Evolutionary conservation across 352 stramenopile species (phyloP).

Genomic region (Peronospora tabacina): DNA sequence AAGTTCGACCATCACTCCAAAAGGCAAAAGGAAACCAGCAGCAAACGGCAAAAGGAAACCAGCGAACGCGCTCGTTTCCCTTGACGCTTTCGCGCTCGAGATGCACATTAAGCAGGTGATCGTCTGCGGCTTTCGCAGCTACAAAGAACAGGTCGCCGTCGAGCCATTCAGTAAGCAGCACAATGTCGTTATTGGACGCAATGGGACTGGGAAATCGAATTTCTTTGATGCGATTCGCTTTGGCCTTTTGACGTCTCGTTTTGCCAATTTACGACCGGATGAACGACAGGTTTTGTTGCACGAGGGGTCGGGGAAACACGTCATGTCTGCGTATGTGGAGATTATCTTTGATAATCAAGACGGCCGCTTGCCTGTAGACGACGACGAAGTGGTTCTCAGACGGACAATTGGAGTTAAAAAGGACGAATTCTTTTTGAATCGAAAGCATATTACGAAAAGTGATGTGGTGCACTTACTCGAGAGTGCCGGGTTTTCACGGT

Average conservation of each 20-base stretch:
- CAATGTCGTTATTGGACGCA: slow-evolving; percentile 98
- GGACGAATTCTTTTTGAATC: slow-evolving; percentile 99
- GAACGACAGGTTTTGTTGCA: slow-evolving; percentile 93
- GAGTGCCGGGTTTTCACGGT: slow-evolving; percentile 97
- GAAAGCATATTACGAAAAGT: slow-evolving; percentile 95
- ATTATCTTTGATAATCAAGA: slow-evolving; percentile 99
- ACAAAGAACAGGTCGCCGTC: slow-evolving; percentile 87
- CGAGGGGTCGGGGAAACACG: slow-evolving; percentile 90
- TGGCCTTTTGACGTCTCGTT: slow-evolving; percentile 90
- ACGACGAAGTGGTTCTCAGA: slow-evolving; percentile 91
- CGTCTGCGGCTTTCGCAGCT: slow-evolving; percentile 92
- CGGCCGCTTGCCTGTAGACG: slow-evolving; percentile 88
- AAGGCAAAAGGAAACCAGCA: no score
- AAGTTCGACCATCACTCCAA: not conserved
- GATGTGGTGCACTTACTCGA: slow-evolving; percentile 98
- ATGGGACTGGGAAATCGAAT: slow-evolving; percentile 96
- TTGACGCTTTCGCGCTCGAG: not conserved
- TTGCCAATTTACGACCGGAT: slow-evolving; percentile 88
- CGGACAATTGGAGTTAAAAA: slow-evolving; percentile 99
- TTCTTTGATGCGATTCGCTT: slow-evolving; percentile 99
- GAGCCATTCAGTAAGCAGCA: slow-evolving; percentile 90
- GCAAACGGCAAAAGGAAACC: not conserved
- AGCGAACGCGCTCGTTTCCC: slow-evolving; percentile 5
- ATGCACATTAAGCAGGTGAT: slow-evolving; percentile 98
- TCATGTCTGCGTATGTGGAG: slow-evolving; percentile 97